Base-by-base conservation (phyloP, 768 basidiomycete species). In the Agaricus subrufescens region DNA sequence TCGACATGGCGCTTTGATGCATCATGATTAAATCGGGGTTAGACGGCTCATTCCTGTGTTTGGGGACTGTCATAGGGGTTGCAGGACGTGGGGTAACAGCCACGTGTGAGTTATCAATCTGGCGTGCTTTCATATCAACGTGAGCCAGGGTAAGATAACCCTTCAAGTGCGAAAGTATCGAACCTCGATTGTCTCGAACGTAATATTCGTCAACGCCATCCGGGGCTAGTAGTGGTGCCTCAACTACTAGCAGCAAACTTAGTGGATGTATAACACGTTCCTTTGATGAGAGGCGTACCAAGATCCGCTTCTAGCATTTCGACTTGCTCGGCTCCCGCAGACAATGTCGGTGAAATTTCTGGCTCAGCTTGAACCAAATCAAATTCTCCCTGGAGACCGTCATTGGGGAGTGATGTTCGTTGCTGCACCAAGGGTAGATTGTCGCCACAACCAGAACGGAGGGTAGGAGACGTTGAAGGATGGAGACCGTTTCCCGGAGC, bases 11-110 rank as follows among this genome's bases (percentile, higher is more conserved):
- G 7, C 40, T 12, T 19, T 49, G 46, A 56, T 52, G 52, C 38
- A 30, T 53, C 49, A 50, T 59, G 51, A 49, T 54, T 57, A 54
- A 56, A 48, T 54, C 59, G 63, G 61, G 19, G 31, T 57, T 61
- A 59, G 25, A 37, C 52, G 58, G 63, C 50, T 53, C 54, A 38
- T 50, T 51, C 34, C 45, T 52, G 37, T 44, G 30, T 43, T 53
- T 38, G 52, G 47, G 43, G 50, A 52, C 44, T 39, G 53, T 51
- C 14, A 50, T 58, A 39, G 39, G n/a, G 14, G 44, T 23, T 39
- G 52, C 31, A 46, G 38, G 26, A 39, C 52, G 49, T 44, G 52
- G 52, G 56, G 56, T 47, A 47, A 50, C 37, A 43, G 37, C 58
- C 60, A 60, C 60, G 60, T 60, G 60, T 39, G 52, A 19, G 43